phyloP scores from a whole-genome alignment of 495 filamentous ascomycete species.

The Talaromyces liani region DNA sequence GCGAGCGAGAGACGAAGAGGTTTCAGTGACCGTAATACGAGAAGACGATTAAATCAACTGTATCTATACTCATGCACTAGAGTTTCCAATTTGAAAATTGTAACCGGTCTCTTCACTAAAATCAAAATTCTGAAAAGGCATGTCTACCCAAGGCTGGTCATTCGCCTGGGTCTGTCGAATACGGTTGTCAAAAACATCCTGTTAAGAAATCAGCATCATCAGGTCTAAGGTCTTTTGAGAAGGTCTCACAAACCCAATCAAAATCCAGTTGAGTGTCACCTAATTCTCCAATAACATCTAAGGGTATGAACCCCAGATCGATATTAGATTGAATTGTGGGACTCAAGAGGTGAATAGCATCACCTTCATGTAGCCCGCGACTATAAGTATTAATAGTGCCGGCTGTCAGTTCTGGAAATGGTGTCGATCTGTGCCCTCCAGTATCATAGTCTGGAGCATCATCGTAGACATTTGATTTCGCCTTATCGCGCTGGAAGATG shows the following conservation, averaged over 20 bases:
- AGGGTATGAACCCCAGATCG: neutral
- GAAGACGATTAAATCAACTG: neutral
- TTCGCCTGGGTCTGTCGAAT: neutral
- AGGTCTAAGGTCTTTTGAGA: neutral
- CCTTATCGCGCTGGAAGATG: neutral
- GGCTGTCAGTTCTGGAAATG: too few relatives aligned
- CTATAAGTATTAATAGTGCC: too few relatives aligned
- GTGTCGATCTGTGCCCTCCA: neutral
- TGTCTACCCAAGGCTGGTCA: neutral
- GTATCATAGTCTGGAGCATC: neutral
- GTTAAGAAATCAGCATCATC: neutral
- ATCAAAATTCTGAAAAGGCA: neutral
- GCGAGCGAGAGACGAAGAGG: neutral
- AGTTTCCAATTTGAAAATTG: neutral
- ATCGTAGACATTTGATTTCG: neutral
- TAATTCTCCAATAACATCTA: neutral
- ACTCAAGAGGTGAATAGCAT: neutral
- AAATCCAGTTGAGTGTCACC: neutral
- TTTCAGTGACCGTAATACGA: neutral
- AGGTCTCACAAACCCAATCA: conserved; percentile 1
- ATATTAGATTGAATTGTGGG: neutral
- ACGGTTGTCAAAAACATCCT: neutral
- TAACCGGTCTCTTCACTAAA: neutral
- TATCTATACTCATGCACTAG: neutral
- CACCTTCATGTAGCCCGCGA: neutral